A percentile compares a stretch with the other conserved stretches of the same genome.
Evolutionary conservation across 1,284 basidiomycete species (phyloP).

Genomic region (Fistulina hepatica): DNA sequence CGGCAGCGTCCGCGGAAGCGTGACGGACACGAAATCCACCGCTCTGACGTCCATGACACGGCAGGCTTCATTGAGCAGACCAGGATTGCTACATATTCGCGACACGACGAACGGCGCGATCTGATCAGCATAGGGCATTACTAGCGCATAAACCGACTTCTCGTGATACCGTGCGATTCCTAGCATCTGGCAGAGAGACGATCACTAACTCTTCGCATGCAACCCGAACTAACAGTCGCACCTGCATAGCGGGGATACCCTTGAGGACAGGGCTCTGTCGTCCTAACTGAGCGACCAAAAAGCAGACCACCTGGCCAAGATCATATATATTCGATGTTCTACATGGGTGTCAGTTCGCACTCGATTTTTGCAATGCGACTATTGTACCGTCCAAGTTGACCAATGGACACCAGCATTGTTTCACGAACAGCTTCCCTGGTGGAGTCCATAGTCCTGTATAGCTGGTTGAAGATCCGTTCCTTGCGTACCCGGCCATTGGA

Average conservation of each 20-base stretch:
- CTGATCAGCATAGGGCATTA: slow-evolving; percentile 60
- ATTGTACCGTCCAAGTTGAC: slow-evolving; percentile 56
- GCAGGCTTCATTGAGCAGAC: slow-evolving; percentile 49
- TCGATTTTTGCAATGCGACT: slow-evolving; percentile 17
- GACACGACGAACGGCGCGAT: slow-evolving; percentile 60
- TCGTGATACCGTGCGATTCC: slow-evolving; percentile 45
- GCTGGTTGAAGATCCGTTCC: slow-evolving; percentile 36
- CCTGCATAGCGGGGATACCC: slow-evolving; percentile 63
- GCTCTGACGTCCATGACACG: slow-evolving; percentile 46
- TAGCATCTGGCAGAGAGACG: slow-evolving; percentile 37
- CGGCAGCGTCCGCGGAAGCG: slow-evolving; percentile 60
- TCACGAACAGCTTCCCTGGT: slow-evolving; percentile 41
- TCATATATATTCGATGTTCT: slow-evolving; percentile 43
- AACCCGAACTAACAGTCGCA: slow-evolving; percentile 18
- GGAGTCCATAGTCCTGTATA: slow-evolving; percentile 38
- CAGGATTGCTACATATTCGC: slow-evolving; percentile 48
- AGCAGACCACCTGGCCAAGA: slow-evolving; percentile 50
- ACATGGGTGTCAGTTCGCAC: slow-evolving; percentile 4
- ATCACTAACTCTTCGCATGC: slow-evolving; percentile 8
- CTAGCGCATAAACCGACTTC: slow-evolving; percentile 59
- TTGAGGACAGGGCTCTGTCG: slow-evolving; percentile 55
- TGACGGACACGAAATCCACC: slow-evolving; percentile 58
- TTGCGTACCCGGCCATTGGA: slow-evolving; percentile 21
- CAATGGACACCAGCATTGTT: slow-evolving; percentile 48
- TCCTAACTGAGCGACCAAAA: slow-evolving; percentile 62